A percentile compares a stretch with the other conserved stretches of the same genome.
Conservation (phyloP, 108 stramenopile genomes). For the Epipyxis sp. region DNA sequence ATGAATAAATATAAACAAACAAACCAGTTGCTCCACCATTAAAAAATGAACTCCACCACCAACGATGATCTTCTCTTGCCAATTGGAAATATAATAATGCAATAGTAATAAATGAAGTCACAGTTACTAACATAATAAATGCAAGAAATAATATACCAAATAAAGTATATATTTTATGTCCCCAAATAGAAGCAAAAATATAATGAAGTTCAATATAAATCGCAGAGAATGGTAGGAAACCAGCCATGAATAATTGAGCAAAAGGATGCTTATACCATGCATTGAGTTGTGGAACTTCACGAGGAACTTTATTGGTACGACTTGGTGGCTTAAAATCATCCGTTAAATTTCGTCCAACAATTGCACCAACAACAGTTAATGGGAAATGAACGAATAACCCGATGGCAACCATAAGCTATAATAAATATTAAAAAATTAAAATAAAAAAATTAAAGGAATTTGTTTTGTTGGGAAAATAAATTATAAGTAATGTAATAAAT, state of each 20-base stretch:
- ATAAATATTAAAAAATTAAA: neutral
- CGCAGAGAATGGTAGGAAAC: conserved; percentile 94
- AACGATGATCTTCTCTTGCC: conserved; percentile 90
- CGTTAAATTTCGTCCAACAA: conserved; percentile 79
- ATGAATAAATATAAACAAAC: conserved; percentile 89
- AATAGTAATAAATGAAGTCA: conserved; percentile 79
- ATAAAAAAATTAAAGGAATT: neutral
- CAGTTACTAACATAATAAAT: conserved; percentile 81
- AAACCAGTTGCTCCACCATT: conserved; percentile 90
- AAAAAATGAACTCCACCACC: conserved; percentile 96
- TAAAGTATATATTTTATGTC: conserved; percentile 96
- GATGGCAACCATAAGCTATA: conserved; percentile 60
- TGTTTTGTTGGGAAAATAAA: neutral
- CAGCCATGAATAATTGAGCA: conserved; percentile 73
- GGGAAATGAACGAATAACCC: conserved; percentile 79
- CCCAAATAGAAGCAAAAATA: conserved; percentile 98
- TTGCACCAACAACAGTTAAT: conserved; percentile 81
- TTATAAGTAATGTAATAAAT: neutral
- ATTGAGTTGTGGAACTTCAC: conserved; percentile 80
- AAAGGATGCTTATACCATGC: conserved; percentile 45
- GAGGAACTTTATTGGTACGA: conserved; percentile 91
- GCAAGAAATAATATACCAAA: conserved; percentile 94
- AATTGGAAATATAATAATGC: conserved; percentile 95
- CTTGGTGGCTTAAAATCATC: conserved; percentile 89
- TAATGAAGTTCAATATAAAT: conserved; percentile 96